Conservation (phyloP, 139 green algal species). For the Zygnema cylindricum region DNA sequence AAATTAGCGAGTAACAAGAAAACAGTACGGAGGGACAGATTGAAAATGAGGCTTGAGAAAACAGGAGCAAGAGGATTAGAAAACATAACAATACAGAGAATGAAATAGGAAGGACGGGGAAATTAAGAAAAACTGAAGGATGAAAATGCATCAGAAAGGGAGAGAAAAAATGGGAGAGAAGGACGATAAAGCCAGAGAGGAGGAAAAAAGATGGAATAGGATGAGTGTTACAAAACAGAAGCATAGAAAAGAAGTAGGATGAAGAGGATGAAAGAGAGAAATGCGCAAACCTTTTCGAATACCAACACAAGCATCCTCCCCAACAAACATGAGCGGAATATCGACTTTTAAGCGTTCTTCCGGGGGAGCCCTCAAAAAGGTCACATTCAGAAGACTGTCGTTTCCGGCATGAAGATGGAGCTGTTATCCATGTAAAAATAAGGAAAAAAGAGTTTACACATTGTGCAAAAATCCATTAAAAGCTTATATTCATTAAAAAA, state of each 20-base stretch:
- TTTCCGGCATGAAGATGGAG: conserved; percentile 36
- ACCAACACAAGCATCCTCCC: conserved; percentile 51
- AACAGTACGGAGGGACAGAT: too few species aligned
- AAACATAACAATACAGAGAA: too few species aligned
- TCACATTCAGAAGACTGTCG: conserved; percentile 52
- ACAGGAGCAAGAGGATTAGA: too few species aligned
- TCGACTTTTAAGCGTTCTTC: conserved; percentile 43
- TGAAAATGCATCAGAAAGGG: neutral
- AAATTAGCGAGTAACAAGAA: too few species aligned
- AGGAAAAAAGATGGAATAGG: neutral
- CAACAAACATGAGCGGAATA: conserved; percentile 42
- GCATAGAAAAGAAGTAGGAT: neutral
- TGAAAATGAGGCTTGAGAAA: too few species aligned
- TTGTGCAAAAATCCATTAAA: too few species aligned
- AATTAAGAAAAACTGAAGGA: too few species aligned
- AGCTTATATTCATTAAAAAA: too few species aligned
- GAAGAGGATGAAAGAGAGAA: neutral
- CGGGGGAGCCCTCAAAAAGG: conserved; percentile 38
- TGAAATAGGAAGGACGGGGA: too few species aligned
- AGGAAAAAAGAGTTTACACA: too few species aligned
- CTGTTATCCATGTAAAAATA: too few species aligned
- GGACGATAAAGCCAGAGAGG: neutral
- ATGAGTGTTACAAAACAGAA: neutral
- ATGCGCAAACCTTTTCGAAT: conserved; percentile 46
- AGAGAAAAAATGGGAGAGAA: neutral